Conservation (phyloP, 2,329 filamentous ascomycete species). For the Fusarium mexicanum region DNA sequence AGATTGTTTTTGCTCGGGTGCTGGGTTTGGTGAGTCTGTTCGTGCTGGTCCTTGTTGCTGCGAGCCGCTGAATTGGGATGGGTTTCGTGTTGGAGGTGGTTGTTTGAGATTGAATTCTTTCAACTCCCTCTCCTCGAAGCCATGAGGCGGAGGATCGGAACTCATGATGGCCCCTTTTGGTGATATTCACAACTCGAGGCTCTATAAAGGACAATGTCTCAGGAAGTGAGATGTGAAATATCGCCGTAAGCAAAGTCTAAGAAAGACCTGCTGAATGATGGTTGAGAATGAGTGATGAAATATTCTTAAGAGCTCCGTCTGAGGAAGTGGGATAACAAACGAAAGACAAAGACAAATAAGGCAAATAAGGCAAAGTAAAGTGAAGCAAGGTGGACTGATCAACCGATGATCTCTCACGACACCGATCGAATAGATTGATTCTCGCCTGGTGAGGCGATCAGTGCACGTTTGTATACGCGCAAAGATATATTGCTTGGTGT, state of each 20-base stretch:
- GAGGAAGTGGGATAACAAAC: slow-evolving; percentile 17
- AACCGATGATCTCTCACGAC: slow-evolving; percentile 27
- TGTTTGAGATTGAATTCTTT: slow-evolving; percentile 30
- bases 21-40: slow-evolving; percentile 6
- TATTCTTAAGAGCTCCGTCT: slow-evolving; percentile 12
- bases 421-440: slow-evolving; percentile 22
- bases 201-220: background rate
- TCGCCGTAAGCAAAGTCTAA: background rate
- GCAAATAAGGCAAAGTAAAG: background rate
- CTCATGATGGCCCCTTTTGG: slow-evolving; percentile 25
- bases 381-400: slow-evolving; percentile 29
- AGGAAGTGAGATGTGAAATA: background rate
- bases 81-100: slow-evolving; percentile 28
- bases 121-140: slow-evolving; percentile 28
- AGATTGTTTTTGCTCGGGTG: slow-evolving; percentile 34
- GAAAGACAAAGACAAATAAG: slow-evolving; percentile 8
- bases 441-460: slow-evolving; percentile 11
- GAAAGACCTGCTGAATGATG: background rate
- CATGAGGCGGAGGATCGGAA: slow-evolving; percentile 29
- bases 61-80: slow-evolving; percentile 14
- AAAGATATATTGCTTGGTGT: slow-evolving; percentile 23
- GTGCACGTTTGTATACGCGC: slow-evolving; percentile 5
- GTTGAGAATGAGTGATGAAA: slow-evolving; percentile 32
- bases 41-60: slow-evolving; percentile 4
- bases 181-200: background rate